A percentile compares a stretch with the other conserved stretches of the same genome.
Conservation (phyloP, 164 flowering plant genomes). For the Santalum album region DNA sequence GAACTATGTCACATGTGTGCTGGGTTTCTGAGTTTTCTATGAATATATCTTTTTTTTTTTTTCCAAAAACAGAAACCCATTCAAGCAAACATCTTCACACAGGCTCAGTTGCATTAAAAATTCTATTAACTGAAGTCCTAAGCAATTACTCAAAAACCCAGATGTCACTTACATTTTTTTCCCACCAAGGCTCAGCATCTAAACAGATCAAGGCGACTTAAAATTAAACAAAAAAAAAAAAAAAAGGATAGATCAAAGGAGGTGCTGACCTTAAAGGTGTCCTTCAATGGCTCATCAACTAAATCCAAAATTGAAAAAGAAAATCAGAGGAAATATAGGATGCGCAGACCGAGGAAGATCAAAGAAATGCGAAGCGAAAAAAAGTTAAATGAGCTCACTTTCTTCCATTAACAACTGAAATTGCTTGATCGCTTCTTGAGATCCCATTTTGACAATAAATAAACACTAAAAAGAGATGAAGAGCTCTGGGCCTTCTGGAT, state of each 20-base stretch:
- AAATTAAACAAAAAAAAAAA: not conserved
- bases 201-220: not conserved
- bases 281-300: conserved; percentile 44
- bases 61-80: not conserved
- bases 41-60: too few species aligned
- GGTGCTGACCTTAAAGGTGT: conserved; percentile 32
- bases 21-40: not conserved
- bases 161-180: not conserved
- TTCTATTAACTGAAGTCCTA: too few species aligned
- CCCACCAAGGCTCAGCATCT: not conserved
- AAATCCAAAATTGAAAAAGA: conserved; percentile 4
- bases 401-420: conserved; percentile 34
- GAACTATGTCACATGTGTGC: too few species aligned
- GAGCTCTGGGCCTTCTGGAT: not conserved
- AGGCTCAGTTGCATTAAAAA: too few species aligned
- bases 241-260: not conserved
- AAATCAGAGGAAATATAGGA: conserved; percentile 1
- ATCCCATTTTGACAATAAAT: conserved; percentile 10
- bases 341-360: conserved; percentile 1
- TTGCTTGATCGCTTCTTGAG: conserved; percentile 50
- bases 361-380: not conserved
- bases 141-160: not conserved
- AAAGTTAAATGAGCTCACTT: conserved; percentile 22
- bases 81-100: too few species aligned
- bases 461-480: not conserved